These are phyloP conservation scores for Venturiaceae sp. DNA, from an alignment of 2,329 filamentous ascomycete genomes.

Conservation along the genomic window DNA sequence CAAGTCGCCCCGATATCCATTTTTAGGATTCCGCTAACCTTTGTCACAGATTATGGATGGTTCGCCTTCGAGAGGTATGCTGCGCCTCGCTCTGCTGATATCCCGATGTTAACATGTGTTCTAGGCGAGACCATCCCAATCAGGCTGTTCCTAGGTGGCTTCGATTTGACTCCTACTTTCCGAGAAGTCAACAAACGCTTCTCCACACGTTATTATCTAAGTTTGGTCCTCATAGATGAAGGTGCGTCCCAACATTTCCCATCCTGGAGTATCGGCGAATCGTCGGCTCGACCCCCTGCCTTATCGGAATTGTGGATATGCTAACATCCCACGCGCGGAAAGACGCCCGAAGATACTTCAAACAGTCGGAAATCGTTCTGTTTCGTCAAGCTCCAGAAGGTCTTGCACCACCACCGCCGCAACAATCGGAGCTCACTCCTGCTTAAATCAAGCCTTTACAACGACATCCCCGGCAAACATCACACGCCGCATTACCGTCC, in stretches of 20 bases:
- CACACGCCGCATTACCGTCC: not conserved
- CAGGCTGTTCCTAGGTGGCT: slow-evolving; percentile 89
- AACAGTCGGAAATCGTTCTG: slow-evolving; percentile 96
- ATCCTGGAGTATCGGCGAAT: not conserved
- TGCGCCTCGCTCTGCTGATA: not conserved
- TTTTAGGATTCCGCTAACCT: not conserved
- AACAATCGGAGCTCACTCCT: slow-evolving; percentile 22
- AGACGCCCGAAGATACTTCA: slow-evolving; percentile 97
- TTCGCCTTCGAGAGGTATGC: slow-evolving; percentile 81
- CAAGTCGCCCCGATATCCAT: slow-evolving; percentile 24
- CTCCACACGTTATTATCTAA: slow-evolving; percentile 94
- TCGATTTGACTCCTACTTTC: slow-evolving; percentile 96
- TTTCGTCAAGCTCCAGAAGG: slow-evolving; percentile 64
- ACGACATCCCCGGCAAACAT: not conserved
- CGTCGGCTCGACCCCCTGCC: not conserved
- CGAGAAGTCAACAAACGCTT: slow-evolving; percentile 99
- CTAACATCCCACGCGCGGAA: slow-evolving; percentile 10
- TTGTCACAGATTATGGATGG: slow-evolving; percentile 86
- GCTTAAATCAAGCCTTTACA: not conserved
- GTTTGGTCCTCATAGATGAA: slow-evolving; percentile 91
- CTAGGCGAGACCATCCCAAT: slow-evolving; percentile 86
- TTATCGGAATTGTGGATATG: slow-evolving; percentile 4
- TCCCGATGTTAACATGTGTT: not conserved
- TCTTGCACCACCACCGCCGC: slow-evolving; percentile 35
- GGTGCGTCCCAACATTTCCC: slow-evolving; percentile 40